A percentile compares a stretch with the other conserved stretches of the same genome.
Evolutionary conservation across 78 protist genomes (phyloP).

Genomic region (Dictyostelium discoideum): DNA sequence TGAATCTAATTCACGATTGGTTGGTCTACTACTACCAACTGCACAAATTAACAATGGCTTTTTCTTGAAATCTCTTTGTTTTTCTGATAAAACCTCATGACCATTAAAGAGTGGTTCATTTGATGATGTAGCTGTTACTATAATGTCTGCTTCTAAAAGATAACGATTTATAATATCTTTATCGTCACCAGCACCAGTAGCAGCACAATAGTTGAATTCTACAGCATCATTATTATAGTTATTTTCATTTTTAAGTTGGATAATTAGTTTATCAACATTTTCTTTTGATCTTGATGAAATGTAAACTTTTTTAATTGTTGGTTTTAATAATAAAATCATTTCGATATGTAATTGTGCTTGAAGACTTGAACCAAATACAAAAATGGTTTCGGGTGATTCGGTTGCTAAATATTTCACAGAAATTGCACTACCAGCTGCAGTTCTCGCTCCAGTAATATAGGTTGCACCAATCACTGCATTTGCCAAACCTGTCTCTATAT

Average conservation of each 20-base stretch:
- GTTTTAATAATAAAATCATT: conserved; percentile 6
- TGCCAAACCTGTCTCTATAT: conserved; percentile 23
- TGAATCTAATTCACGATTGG: conserved; percentile 39
- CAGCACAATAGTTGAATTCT: background rate
- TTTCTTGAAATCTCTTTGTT: background rate
- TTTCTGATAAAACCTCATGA: background rate
- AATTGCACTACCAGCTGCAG: conserved; percentile 75
- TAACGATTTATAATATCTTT: background rate
- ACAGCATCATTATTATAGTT: background rate
- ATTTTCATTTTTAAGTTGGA: background rate
- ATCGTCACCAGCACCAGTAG: background rate
- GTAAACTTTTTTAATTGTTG: background rate
- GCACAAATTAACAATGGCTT: background rate
- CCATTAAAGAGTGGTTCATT: conserved; percentile 46
- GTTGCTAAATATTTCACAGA: conserved; percentile 18
- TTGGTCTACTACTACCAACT: conserved; percentile 62
- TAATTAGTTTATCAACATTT: background rate
- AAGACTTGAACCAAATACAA: conserved; percentile 64
- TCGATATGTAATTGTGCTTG: conserved; percentile 65
- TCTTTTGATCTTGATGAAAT: conserved; percentile 17
- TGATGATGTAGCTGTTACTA: conserved; percentile 68
- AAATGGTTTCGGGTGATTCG: background rate
- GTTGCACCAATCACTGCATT: conserved; percentile 48
- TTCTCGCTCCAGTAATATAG: conserved; percentile 60
- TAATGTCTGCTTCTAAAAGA: conserved; percentile 32